Evolutionary conservation across 192 early-diverging fungal genomes (phyloP).

Genomic region (Kappamyces sp.): DNA sequence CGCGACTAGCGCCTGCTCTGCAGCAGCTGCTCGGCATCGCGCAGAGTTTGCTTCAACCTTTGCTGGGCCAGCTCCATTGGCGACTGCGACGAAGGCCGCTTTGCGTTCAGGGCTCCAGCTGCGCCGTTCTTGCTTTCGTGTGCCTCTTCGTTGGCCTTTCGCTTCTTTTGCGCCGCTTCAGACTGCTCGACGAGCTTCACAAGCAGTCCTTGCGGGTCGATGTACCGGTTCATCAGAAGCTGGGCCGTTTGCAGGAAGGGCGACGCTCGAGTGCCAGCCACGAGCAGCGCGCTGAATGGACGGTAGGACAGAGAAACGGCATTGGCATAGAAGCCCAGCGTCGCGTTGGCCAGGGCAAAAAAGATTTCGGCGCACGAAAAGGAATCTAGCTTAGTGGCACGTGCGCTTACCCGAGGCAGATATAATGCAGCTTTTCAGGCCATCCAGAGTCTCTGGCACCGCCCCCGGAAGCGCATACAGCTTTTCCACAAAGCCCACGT

Average conservation of each 20-base stretch:
- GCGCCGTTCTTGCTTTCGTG: no score
- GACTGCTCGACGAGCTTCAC: no score
- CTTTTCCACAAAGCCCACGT: slow-evolving; percentile 1
- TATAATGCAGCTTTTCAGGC: background rate
- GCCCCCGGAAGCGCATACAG: background rate
- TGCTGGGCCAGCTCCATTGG: no score
- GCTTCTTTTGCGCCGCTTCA: slow-evolving; percentile 2
- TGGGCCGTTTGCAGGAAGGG: no score
- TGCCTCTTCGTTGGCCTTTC: slow-evolving; percentile 6
- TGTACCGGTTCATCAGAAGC: no score
- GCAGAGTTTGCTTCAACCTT: no score
- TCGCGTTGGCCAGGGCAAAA: slow-evolving; percentile 5
- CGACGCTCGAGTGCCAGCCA: no score
- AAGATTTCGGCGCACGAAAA: slow-evolving; percentile 7
- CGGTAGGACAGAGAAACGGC: background rate
- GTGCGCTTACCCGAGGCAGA: background rate
- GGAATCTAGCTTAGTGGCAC: background rate
- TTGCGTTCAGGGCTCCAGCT: no score
- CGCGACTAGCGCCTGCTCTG: no score
- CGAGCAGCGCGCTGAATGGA: background rate
- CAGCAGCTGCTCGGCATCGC: no score
- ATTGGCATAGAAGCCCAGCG: slow-evolving; percentile 1
- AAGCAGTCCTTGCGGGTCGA: no score
- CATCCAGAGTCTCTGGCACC: background rate
- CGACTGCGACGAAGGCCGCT: no score